These are phyloP conservation scores for Anisodus tanguticus DNA, from an alignment of 257 asterid species.

Conservation along the genomic window DNA sequence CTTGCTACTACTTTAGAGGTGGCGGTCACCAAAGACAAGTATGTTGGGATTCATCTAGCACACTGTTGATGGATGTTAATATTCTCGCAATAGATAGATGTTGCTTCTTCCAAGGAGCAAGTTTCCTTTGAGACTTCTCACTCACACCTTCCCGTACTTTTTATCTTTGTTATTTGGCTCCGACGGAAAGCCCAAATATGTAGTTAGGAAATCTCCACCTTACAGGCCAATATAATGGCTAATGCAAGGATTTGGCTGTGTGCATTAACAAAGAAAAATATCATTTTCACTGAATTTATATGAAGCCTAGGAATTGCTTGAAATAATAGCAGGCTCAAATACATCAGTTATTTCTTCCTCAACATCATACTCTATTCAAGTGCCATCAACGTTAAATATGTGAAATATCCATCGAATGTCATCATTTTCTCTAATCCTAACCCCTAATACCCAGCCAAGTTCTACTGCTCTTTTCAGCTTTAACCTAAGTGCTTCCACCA, in stretches of 20 bases:
- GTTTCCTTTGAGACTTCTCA: slow-evolving; percentile 6
- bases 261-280: background rate
- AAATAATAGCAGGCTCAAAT: background rate
- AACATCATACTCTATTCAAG: background rate
- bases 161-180: background rate
- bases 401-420: slow-evolving; percentile 15
- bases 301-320: slow-evolving; percentile 4
- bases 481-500: background rate
- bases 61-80: background rate
- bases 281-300: background rate
- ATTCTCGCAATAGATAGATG: background rate
- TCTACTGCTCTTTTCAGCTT: background rate
- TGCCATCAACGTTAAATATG: background rate
- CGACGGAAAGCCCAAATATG: background rate
- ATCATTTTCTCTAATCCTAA: background rate
- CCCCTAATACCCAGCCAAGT: background rate
- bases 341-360: background rate
- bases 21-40: slow-evolving; percentile 11
- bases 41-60: background rate
- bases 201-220: background rate
- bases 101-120: background rate
- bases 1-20: background rate
- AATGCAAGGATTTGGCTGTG: background rate
- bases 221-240: slow-evolving; percentile 4
- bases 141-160: background rate